A percentile compares a stretch with the other conserved stretches of the same genome.
These are phyloP conservation scores for Tephrocybe sp. DNA, from an alignment of 768 basidiomycete genomes.

Conservation along the genomic window DNA sequence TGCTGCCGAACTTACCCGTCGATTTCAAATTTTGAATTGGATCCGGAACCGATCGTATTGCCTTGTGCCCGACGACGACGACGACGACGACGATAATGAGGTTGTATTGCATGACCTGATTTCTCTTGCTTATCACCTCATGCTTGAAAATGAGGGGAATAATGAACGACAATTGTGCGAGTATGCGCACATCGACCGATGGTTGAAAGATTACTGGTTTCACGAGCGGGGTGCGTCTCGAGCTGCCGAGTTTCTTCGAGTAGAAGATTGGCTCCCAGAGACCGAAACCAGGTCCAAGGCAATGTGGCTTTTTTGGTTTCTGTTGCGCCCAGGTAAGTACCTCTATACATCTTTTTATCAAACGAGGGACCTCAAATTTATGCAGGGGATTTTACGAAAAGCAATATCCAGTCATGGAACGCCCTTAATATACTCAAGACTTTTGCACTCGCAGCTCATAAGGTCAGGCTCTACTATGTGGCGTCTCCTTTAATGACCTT, in stretches of 20 bases:
- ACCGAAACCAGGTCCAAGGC: slow-evolving; percentile 55
- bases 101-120: slow-evolving; percentile 46
- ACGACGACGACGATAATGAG: slow-evolving; percentile 18
- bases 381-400: slow-evolving; percentile 49
- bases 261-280: slow-evolving; percentile 57
- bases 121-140: slow-evolving; percentile 72
- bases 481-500: too few species aligned
- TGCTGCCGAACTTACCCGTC: slow-evolving; percentile 62
- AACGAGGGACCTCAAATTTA: neutral
- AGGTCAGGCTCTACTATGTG: too few species aligned
- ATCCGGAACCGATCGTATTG: slow-evolving; percentile 49
- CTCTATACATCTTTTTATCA: neutral
- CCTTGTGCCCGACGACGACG: slow-evolving; percentile 23
- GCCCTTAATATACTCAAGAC: slow-evolving; percentile 55
- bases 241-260: slow-evolving; percentile 39
- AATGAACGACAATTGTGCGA: slow-evolving; percentile 72
- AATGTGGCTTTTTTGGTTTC: slow-evolving; percentile 82
- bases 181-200: slow-evolving; percentile 60
- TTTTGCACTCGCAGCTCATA: slow-evolving; percentile 68
- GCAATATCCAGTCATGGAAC: slow-evolving; percentile 39
- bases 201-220: slow-evolving; percentile 72
- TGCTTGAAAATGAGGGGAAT: slow-evolving; percentile 79
- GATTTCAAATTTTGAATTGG: slow-evolving; percentile 57
- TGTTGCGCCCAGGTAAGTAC: slow-evolving; percentile 58
- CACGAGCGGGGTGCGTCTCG: slow-evolving; percentile 55